Base-by-base conservation (phyloP, 192 early-diverging fungal species). In the Entomortierella lignicola region DNA sequence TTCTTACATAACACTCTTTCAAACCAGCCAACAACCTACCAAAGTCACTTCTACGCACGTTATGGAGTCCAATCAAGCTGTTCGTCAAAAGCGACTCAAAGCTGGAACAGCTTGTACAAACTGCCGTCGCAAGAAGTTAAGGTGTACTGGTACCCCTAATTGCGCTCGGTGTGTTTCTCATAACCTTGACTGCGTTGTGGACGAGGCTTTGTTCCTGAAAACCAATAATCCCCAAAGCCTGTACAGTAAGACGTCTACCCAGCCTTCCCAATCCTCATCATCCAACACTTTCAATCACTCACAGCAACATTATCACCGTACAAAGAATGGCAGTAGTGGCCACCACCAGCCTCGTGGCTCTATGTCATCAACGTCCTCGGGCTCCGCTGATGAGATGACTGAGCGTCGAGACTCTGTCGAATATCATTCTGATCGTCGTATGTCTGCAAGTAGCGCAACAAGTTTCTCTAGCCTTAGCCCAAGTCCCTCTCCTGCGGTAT, bases 151-250 rank as follows among this genome's bases (percentile, higher is more conserved):
- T 34, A 79, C 75, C 5, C 75, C 75, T 3, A 64, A 59, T 25
- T 79, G 75, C 44, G 67, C 55, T 25, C 67, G 75, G 8, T 79
- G 75, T 59, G 62, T 69, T 26, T 66, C 75, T 39, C 75, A 79
- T 26, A 69, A 44, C 32, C 75, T 79, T 31, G 67, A 79, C 10
- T 79, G 75, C 42, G 75, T 79, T 2, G 75, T 79, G 48, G 75
- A 79, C 48, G 75, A 79, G 42, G 67, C 62, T 63, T 39, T 79
- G 8, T 79, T 79, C 75, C 67, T 79, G 30, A 79, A 79, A 67
- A 79, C 75, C 2, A 79, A 79, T 51, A 66, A 56, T 41, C 67
- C 68, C 12, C 50, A 56, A 29, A 70, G 63, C 26, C 66, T 70
- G 29, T 58, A 60, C 21, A 34, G 39, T 11, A 64, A 64, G 30